Evolutionary conservation across 768 basidiomycete species (phyloP), one percentile per base, ranked within the genome.

Genomic region (Boletus sensibilis): DNA sequence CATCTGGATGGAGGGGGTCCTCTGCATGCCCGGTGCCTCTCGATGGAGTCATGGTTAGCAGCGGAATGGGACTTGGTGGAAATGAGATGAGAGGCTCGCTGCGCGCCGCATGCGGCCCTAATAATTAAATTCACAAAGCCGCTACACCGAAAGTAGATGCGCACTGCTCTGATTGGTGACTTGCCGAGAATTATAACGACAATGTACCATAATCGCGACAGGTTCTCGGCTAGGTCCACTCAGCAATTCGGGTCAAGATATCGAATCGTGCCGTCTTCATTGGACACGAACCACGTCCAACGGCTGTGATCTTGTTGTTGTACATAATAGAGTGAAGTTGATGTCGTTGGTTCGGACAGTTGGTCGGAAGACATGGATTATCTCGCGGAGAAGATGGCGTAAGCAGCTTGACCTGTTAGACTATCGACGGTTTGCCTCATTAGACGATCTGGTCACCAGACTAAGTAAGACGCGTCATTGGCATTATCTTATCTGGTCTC

Each of bases 1-100:
- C 18, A 79, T 68, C 52, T 83, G 77, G 56, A 80, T 77, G 59
- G 73, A 73, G 29, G 82, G 72, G 21, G 72, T 64, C 12, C 33
- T 46, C 59, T 23, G 33, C n/a, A n/a, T 10, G 38, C 20, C 20
- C 13, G 3, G 54, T 16, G 25, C 62, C 55, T 33, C 51, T 14
- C 10, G 44, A 34, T 37, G 60, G 43, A 50, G 58, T 50, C 67
- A 68, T 68, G 52, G 49, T 47, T 59, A 18, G 47, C 50, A 45
- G 20, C 57, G 27, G 11, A 54, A 52, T 25, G 52, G 57, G 0
- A 13, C 9, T 20, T 4, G 4, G 34, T 23, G 34, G 21, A 33
- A 18, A 25, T n/a, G n/a, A n/a, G n/a, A n/a, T 14, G 4, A 16
- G 23, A 14, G 25, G 12, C n/a, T 27, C 6, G n/a, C 33, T 18